phyloP scores from a whole-genome alignment of 805 yeast genomes.

The Sugiyamaella chiloensis region DNA sequence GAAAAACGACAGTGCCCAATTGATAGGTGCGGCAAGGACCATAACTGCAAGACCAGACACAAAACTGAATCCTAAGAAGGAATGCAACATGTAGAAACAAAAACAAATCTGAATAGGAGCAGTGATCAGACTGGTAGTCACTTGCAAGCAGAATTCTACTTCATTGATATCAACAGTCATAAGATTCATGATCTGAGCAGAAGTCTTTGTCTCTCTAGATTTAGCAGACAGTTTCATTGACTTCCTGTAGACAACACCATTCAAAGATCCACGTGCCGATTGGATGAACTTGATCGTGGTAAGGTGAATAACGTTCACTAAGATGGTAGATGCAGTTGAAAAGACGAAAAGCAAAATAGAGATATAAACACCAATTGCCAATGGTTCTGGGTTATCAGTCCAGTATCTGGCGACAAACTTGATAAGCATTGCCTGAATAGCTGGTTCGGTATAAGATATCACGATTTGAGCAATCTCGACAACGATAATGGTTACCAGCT shows the following conservation, averaged over 20 bases:
- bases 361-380: constrained; percentile 57
- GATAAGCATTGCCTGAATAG: constrained; percentile 59
- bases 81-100: constrained; percentile 66
- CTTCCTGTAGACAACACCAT: constrained; percentile 52
- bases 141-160: constrained; percentile 61
- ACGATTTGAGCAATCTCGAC: constrained; percentile 66
- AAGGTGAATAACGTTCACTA: constrained; percentile 53
- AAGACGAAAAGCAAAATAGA: constrained; percentile 54
- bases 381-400: constrained; percentile 29
- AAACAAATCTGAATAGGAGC: constrained; percentile 84
- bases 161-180: constrained; percentile 67
- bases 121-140: constrained; percentile 77
- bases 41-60: constrained; percentile 7
- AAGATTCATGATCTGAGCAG: constrained; percentile 73
- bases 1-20: not conserved
- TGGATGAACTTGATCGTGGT: constrained; percentile 58
- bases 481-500: constrained; percentile 56
- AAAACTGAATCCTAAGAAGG: constrained; percentile 12
- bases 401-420: constrained; percentile 42
- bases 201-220: constrained; percentile 51
- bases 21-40: constrained; percentile 10
- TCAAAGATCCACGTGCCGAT: constrained; percentile 49
- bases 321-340: constrained; percentile 50
- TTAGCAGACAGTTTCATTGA: constrained; percentile 60
- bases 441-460: constrained; percentile 76